These are phyloP conservation scores for Beauveria caledonica DNA, from an alignment of 2,329 filamentous ascomycete genomes.

Conservation along the genomic window DNA sequence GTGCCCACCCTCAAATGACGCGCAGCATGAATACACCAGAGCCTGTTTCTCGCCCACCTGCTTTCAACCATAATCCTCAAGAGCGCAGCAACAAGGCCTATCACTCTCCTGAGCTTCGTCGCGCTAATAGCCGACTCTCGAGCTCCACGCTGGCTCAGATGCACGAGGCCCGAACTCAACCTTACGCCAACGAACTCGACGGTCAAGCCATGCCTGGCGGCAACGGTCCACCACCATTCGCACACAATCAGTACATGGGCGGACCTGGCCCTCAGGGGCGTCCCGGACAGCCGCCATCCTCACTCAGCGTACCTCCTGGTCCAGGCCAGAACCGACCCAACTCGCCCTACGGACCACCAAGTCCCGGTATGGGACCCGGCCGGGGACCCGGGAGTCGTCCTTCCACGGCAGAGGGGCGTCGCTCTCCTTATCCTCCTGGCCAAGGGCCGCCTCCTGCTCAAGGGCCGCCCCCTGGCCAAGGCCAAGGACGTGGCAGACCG, in stretches of 20 bases:
- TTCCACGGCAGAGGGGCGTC: slow-evolving; percentile 24
- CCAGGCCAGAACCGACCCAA: slow-evolving; percentile 33
- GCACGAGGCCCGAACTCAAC: slow-evolving; percentile 38
- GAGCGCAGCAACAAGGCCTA: slow-evolving; percentile 60
- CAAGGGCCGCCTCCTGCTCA: neutral
- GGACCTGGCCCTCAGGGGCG: slow-evolving; percentile 30
- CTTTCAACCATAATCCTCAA: slow-evolving; percentile 67
- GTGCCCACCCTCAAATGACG: slow-evolving; percentile 23
- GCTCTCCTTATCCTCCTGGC: slow-evolving; percentile 20
- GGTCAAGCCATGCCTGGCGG: slow-evolving; percentile 2
- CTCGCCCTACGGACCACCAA: slow-evolving; percentile 23
- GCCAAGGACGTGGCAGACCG: slow-evolving; percentile 3
- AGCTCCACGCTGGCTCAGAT: slow-evolving; percentile 73
- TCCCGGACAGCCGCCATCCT: slow-evolving; percentile 31
- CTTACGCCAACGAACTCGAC: slow-evolving; percentile 11
- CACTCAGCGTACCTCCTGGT: slow-evolving; percentile 28
- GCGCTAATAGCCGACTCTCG: slow-evolving; percentile 78
- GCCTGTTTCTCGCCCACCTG: slow-evolving; percentile 69
- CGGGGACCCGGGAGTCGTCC: slow-evolving; percentile 17
- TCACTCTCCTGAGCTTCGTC: slow-evolving; percentile 68
- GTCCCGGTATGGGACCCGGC: slow-evolving; percentile 24
- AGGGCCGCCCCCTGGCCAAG: neutral
- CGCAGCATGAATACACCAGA: slow-evolving; percentile 56
- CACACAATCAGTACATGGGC: slow-evolving; percentile 21
- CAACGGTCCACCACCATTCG: neutral